Evolutionary conservation across 176 grass and related monocot genomes (phyloP), one percentile per base, ranked within the genome.

Genomic region (Paspalum vaginatum): DNA sequence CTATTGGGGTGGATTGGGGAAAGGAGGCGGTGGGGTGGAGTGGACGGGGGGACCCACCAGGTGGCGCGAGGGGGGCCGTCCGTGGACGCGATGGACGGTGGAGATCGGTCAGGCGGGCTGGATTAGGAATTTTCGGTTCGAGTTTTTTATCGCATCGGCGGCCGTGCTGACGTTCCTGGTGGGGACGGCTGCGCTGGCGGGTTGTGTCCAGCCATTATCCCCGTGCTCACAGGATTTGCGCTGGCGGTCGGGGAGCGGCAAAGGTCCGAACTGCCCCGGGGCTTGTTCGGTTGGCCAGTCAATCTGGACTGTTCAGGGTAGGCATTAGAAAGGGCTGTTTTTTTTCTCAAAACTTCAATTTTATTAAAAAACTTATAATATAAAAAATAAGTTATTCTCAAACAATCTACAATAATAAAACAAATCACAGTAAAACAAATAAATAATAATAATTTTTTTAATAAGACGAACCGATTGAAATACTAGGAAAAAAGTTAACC

Each of bases 191-290:
- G 63, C 39, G 77, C 77, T 79, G 77, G 61, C 77, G 13, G 49
- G n/a, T 79, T 43, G 63, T 79, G 77, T 37, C 51, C 49, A n/a
- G 63, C 49, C 76, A 78, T 65, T 65, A 68, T 68, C 63, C 43
- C 8, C 62, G 37, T 56, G 63, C 15, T 43, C 27, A 9, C 11
- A 51, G 46, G 46, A 65, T 52, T 65, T 78, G 61, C 45, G 76
- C 61, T 78, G 75, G 75, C 60, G 26, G 74, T 76, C 74, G 76
- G 76, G 47, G 2, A 3, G 40, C 12, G 20, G 18, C 47, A 66
- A 66, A 49, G 24, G 58, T 63, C 58, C 0, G 44, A 66, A 52
- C 32, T 54, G 47, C 47, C 47, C 61, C 20, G 4, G 0, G 61
- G 26, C 64, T n/a, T 8, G 0, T 51, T 8, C 18, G 6, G 13